Base-by-base conservation (phyloP, 2,329 filamentous ascomycete species). In the Xylariomycetidae sp. region DNA sequence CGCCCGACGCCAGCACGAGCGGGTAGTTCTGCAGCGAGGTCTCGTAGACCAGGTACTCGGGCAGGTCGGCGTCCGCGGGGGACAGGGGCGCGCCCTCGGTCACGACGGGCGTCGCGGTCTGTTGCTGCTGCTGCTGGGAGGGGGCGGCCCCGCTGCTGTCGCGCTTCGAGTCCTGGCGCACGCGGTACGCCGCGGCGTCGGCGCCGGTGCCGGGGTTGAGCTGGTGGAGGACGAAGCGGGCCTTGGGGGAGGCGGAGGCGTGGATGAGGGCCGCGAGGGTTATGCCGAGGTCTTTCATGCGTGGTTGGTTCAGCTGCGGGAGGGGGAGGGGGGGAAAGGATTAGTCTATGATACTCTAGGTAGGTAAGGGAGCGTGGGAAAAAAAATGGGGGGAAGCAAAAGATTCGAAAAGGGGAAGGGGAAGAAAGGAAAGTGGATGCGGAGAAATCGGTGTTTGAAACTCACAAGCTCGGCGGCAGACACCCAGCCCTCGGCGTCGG, bases 11-110 rank as follows among this genome's bases (percentile, higher is more conserved):
- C 11, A 67, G 47, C 26, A 68, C 60, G 14, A 66, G 57, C 1
- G 63, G 62, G 44, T 67, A 67, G 32, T 62, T 60, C 34, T 64
- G 54, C 50, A 67, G 67, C 3, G 64, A 62, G 6, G 63, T 67
- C 48, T 66, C 63, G 47, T 66, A 66, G 34, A 67, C 56, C 39
- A 66, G 51, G 26, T 64, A 57, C 27, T 64, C 60, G 8, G 64
- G 64, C 5, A 67, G 52, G 31, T 64, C 49, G 17, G 42, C 41
- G 12, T 49, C 52, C 27, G 57, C 53, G 25, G 53, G 44, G 5
- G 49, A 58, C 25, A 58, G 40, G 28, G 52, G 49, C 33, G 51
- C 56, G 22, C 56, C 50, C 30, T 61, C 49, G 12, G 50, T 47
- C 13, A 56, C 53, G 20, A 55, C 44, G n/a, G n/a, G n/a, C n/a